Base-by-base conservation (phyloP, 768 basidiomycete species). In the Lentinus brumalis region DNA sequence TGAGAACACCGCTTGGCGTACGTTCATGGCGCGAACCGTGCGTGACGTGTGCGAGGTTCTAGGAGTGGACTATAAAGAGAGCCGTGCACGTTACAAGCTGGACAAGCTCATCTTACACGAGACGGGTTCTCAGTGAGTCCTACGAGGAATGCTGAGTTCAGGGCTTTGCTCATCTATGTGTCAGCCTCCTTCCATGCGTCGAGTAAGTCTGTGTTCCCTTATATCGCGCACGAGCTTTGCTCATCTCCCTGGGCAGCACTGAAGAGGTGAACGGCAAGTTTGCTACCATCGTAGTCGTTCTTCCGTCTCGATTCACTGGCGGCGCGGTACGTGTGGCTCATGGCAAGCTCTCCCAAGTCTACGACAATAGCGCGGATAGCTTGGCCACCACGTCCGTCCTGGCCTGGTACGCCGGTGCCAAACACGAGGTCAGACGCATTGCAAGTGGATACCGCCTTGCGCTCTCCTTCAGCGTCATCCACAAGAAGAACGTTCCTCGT, bases 391-490 rank as follows among this genome's bases (percentile, higher is more conserved):
- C 78, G 0, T 69, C 77, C 0, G 67, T 80, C 14, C 69, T 83
- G 4, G 74, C 82, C 1, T 85, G 83, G 81, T 82, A 84, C 64
- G 82, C 80, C 30, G 83, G 83, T 56, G 82, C 83, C 51, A 70
- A 69, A 49, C 81, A 82, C 66, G 80, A 81, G 71, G 76, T 83
- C 60, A 80, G 79, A 59, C 77, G 79, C 6, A 71, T 83, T 47
- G 79, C 77, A 0, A 75, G 76, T 16, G 83, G 83, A 4, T 82
- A 80, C 58, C 78, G 80, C 1, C 75, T 84, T 0, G 82, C 81
- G 0, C 75, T 84, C 5, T 78, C 81, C 0, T 84, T 79, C 69
- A 83, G 82, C 61, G 74, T 84, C 52, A 73, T 83, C n/a, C 77
- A 81, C 57, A 71, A 77, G 3, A 69, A 73, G 0, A 59, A 29